Percentiles rank a stretch among this genome's conserved stretches.
These are phyloP conservation scores for Hypoxylon sp. DNA, from an alignment of 2,329 filamentous ascomycete species.

Conservation along the genomic window DNA sequence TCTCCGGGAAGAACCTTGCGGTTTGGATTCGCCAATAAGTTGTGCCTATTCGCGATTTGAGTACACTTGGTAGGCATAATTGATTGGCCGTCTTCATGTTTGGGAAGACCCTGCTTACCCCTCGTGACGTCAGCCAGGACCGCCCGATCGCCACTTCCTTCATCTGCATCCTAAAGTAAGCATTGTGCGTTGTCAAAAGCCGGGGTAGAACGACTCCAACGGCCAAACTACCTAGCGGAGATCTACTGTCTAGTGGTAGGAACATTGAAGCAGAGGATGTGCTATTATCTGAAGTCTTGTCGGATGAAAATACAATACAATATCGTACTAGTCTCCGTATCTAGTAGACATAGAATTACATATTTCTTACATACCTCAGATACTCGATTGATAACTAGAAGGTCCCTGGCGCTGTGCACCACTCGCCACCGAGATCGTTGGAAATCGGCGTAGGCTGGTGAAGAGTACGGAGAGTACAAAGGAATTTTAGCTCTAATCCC, in stretches of 20 bases:
- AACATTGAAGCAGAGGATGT: conserved; percentile 10
- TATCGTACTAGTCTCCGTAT: background rate
- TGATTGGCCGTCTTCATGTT: conserved; percentile 11
- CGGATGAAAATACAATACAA: conserved; percentile 3
- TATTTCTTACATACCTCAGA: conserved; percentile 1
- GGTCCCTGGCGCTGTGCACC: conserved; percentile 8
- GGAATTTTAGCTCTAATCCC: conserved; percentile 1
- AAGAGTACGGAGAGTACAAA: background rate
- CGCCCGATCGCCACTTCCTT: background rate
- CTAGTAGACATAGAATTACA: conserved; percentile 15
- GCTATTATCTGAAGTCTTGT: conserved; percentile 4
- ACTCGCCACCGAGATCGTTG: background rate
- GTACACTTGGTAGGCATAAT: background rate
- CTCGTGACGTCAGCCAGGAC: conserved; percentile 36
- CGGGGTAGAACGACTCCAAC: conserved; percentile 28
- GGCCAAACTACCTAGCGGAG: conserved; percentile 14
- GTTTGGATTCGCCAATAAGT: conserved; percentile 17
- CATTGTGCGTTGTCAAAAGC: conserved; percentile 20
- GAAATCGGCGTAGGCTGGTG: background rate
- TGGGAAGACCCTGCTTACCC: conserved; percentile 6
- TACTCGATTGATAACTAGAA: conserved; percentile 12
- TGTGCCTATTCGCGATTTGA: background rate
- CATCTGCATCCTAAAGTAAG: background rate
- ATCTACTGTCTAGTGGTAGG: conserved; percentile 21
- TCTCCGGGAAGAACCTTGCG: background rate